Conservation (phyloP, 2,329 filamentous ascomycete genomes). For the Zelopaecilomyces penicillatus region DNA sequence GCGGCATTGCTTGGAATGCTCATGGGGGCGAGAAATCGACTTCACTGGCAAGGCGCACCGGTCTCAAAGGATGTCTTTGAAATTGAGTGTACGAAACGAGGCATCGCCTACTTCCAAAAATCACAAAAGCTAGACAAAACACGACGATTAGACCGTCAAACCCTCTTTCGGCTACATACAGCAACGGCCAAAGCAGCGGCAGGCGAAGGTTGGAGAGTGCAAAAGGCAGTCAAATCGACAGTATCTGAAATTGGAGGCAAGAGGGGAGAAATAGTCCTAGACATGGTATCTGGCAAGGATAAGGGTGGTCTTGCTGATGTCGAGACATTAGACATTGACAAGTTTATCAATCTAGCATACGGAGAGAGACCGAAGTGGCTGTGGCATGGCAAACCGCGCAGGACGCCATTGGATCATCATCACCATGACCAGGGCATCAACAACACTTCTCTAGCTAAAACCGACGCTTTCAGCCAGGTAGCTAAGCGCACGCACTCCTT, state of each 20-base stretch:
- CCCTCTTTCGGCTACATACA: conserved; percentile 69
- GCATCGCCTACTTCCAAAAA: conserved; percentile 84
- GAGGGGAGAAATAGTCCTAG: conserved; percentile 87
- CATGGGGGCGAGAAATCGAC: conserved; percentile 80
- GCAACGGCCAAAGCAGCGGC: conserved; percentile 85
- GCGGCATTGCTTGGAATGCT: conserved; percentile 79
- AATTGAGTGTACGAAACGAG: conserved; percentile 69
- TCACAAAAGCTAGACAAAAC: conserved; percentile 72
- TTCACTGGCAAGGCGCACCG: conserved; percentile 76
- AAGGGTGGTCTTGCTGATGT: conserved; percentile 87
- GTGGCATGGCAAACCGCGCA: conserved; percentile 83
- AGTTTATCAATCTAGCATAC: conserved; percentile 66
- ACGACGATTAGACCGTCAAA: conserved; percentile 72
- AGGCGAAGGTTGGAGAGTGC: conserved; percentile 85
- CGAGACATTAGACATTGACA: conserved; percentile 83
- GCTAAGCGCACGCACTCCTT: conserved; percentile 43
- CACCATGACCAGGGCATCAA: conserved; percentile 39
- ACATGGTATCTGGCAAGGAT: conserved; percentile 81
- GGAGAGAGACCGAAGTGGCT: conserved; percentile 88
- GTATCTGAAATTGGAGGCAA: conserved; percentile 91
- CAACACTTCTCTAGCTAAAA: conserved; percentile 46
- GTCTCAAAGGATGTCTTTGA: conserved; percentile 91
- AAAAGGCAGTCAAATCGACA: conserved; percentile 88
- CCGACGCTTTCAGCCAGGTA: conserved; percentile 33
- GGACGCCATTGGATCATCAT: conserved; percentile 42